Base-by-base conservation (phyloP, 495 filamentous ascomycete species). In the Bryoglossum gracile region DNA sequence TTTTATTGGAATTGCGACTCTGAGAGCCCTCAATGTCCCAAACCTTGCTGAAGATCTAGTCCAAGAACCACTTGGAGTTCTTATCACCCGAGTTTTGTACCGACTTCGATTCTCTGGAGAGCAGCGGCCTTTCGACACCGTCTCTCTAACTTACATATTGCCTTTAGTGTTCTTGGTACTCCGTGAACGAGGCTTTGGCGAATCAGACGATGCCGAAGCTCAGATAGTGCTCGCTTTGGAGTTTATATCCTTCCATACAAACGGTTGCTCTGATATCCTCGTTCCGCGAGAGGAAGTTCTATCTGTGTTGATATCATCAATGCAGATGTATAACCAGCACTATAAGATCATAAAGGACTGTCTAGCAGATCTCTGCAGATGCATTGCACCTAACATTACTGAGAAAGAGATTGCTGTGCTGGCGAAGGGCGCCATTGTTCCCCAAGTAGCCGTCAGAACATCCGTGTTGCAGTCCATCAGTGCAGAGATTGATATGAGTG, bases 271-370 rank as follows among this genome's bases (percentile, higher is more conserved):
- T 21, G 83, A 94, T 56, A 66, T 72, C 14, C 76, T 79, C 24
- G 72, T 96, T 24, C 89, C 91, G 22, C 84, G 92, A 2, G 71
- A 73, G 45, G 76, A 89, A 37, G 69, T 94, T 14, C 63, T 97
- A 0, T 59, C 72, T 8, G 72, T 77, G 1, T 67, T 96, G 19
- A 81, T 95, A 23, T 69, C 67, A 3, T 82, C 87, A 2, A 94
- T 97, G 87, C 87, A 94, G 56, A 75, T 71, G 55, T 96, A 91
- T 62, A 84, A 78, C 34, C 86, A 94, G 46, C 94, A 97, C 63
- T 95, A 95, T 68, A 94, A 92, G 64, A 66, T 87, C 28, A 78
- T 95, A 63, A 95, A 94, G 62, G 94, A 97, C 63, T 94, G 87
- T 53, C 72, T 98, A 38, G 70, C 80, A 22, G 88, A 95, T 64